Conservation (phyloP, 345 rosid genomes). For the Physaria fendleri region DNA sequence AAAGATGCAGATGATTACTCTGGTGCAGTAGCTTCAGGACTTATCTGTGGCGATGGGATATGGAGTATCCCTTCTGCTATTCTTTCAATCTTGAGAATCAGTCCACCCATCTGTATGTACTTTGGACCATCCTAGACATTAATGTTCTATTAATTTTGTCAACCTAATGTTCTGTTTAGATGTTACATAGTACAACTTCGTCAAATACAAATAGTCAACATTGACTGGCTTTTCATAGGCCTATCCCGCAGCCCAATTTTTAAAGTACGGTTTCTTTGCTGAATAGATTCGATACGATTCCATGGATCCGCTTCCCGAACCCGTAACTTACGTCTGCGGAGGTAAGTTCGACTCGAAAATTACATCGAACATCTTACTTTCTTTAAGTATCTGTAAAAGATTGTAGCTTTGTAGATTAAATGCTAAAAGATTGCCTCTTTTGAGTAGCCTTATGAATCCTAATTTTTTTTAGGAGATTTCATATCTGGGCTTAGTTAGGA, state of each 20-base stretch:
- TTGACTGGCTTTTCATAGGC: not conserved
- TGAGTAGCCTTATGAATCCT: conserved; percentile 18
- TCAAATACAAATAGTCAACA: too few relatives aligned
- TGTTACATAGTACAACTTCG: too few relatives aligned
- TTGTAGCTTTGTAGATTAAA: not conserved
- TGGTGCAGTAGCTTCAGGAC: conserved; percentile 36
- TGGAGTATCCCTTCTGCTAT: conserved; percentile 31
- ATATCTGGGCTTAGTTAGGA: conserved; percentile 13
- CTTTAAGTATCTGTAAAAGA: not conserved
- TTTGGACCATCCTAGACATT: conserved; percentile 23
- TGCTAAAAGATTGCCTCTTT: conserved; percentile 1
- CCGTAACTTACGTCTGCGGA: conserved; percentile 79
- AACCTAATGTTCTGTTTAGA: too few relatives aligned
- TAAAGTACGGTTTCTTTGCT: not conserved
- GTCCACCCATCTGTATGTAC: conserved; percentile 45
- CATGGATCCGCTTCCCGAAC: conserved; percentile 82
- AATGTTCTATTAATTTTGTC: too few relatives aligned
- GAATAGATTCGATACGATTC: not conserved
- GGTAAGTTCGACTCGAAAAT: conserved; percentile 28
- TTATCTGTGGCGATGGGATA: conserved; percentile 39
- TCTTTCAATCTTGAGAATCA: conserved; percentile 33
- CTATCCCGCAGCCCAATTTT: not conserved
- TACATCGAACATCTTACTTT: not conserved
- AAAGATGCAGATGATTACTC: conserved; percentile 23
- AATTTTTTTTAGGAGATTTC: not conserved